Evolutionary conservation across 2,329 filamentous ascomycete species (phyloP), one percentile per base, ranked within the genome.

Genomic region (Onygena corvina): DNA sequence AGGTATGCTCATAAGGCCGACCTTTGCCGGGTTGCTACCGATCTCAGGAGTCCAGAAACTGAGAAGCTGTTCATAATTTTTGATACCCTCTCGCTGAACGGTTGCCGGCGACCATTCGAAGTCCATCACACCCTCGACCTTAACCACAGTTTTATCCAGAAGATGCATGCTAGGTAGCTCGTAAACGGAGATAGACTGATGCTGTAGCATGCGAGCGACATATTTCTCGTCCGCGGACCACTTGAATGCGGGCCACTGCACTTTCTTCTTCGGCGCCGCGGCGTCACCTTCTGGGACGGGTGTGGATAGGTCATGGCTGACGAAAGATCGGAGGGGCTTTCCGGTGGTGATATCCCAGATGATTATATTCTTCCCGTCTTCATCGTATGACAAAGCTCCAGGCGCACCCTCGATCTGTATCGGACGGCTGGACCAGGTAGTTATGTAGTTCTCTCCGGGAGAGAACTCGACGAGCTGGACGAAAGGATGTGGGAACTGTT

Each of bases 31-130:
- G 71, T 94, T 96, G 76, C 87, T 94, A 64, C 89, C 90, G 55
- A 96, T 86, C 69, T 98, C 92, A 45, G 92, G 92, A 18, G 92
- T 96, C 92, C 92, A 98, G 80, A 89, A 98, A 73, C 86, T 94
- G 70, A 98, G 82, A 3, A 98, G 79, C 67, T 96, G 92, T 72
- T 98, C 92, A 67, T 95, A 93, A 4, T 74, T 79, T 76, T 93
- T 95, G 69, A 93, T 70, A 48, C 87, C 82, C 1, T 94, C 88
- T 53, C 90, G 82, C 63, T 81, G 80, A 8, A 85, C 81, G 9
- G 80, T 85, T 14, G 87, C 80, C 12, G 92, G 92, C 0, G 88
- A 86, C 92, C 92, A 98, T 67, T 98, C 92, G 64, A 98, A 98
- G 69, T 98, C 92, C 74, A 90, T 82, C 42, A 96, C 84, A 49